phyloP scores from a whole-genome alignment of 2,329 filamentous ascomycete species.

The Fusarium hostae region DNA sequence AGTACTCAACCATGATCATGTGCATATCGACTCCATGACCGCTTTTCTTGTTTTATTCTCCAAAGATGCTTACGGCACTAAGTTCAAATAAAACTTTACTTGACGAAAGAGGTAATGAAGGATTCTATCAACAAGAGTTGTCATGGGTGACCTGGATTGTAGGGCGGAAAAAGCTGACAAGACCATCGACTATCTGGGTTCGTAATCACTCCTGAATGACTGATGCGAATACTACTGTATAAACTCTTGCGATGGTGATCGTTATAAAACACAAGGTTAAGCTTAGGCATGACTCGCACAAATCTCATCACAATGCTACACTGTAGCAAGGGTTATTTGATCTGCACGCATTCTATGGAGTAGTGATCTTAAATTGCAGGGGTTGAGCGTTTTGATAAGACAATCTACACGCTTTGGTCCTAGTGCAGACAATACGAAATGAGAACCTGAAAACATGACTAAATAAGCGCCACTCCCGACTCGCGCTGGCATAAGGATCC shows the following conservation, averaged over 20 bases:
- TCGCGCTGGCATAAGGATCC: slow-evolving; percentile 5
- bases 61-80: accelerated
- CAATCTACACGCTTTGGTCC: neutral
- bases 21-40: too few species aligned
- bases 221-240: neutral
- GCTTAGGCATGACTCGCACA: neutral
- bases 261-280: neutral
- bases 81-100: accelerated
- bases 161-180: too few species aligned
- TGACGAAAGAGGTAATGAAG: neutral
- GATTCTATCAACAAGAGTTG: neutral
- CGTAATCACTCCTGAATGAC: neutral
- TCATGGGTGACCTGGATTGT: accelerated
- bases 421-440: slow-evolving; percentile 14
- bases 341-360: neutral
- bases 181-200: neutral
- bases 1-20: neutral
- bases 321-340: neutral
- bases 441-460: neutral
- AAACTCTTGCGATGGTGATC: neutral
- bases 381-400: neutral
- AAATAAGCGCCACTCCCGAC: slow-evolving; percentile 1
- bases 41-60: neutral
- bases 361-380: neutral
- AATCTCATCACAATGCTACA: neutral